Percentiles rank a stretch among this genome's conserved stretches.
Conservation (phyloP, 805 yeast species). For the Spathaspora arborariae region DNA sequence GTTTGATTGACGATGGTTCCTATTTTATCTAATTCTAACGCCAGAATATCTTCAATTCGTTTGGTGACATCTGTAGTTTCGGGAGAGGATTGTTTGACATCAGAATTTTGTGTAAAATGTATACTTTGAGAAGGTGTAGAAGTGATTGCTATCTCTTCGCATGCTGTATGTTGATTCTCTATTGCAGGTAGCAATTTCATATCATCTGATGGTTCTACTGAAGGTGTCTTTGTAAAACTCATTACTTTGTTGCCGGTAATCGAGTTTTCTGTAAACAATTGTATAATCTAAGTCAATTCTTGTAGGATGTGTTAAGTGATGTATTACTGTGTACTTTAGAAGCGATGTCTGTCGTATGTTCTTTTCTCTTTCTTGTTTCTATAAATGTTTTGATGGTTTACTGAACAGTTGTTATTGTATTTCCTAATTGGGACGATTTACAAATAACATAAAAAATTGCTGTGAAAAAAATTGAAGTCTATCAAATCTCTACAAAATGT, state of each 20-base stretch:
- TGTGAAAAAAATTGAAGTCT: not conserved
- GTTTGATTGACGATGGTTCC: constrained; percentile 33
- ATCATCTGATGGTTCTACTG: not conserved
- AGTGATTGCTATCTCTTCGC: not conserved
- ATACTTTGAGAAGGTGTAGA: not conserved
- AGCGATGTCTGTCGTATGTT: not conserved
- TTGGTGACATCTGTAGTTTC: not conserved
- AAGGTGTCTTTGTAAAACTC: not conserved
- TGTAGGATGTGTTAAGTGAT: too few relatives aligned
- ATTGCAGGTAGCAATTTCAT: not conserved
- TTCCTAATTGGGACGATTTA: constrained; percentile 1
- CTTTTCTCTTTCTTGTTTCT: not conserved
- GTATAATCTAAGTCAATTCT: too few relatives aligned
- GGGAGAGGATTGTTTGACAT: not conserved
- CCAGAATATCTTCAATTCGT: not conserved
- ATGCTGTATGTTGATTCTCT: not conserved
- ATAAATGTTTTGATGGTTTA: not conserved
- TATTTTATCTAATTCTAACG: constrained; percentile 26
- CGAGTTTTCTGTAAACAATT: too few relatives aligned
- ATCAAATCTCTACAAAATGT: not conserved
- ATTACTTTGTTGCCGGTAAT: not conserved
- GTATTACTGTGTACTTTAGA: too few relatives aligned
- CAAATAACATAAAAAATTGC: not conserved
- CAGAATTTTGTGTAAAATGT: not conserved
- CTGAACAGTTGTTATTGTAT: not conserved